phyloP scores from a whole-genome alignment of 1,284 basidiomycete genomes.

The Omphalotus olearius region DNA sequence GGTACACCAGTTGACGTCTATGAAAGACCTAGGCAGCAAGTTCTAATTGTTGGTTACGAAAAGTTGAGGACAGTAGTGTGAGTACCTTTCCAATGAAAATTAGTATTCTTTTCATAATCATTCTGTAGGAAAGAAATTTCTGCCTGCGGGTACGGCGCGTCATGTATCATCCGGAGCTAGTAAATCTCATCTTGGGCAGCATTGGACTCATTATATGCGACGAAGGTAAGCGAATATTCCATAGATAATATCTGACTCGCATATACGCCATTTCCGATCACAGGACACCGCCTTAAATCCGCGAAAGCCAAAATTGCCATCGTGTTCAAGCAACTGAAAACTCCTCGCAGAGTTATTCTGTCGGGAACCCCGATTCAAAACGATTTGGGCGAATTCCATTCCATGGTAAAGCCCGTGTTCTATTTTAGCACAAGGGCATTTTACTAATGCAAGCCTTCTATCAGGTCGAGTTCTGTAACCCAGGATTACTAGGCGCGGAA shows the following conservation, averaged over 20 bases:
- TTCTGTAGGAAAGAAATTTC: constrained; percentile 49
- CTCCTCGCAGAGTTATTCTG: constrained; percentile 78
- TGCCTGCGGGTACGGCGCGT: constrained; percentile 53
- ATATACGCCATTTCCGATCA: not conserved
- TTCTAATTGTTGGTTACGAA: constrained; percentile 96
- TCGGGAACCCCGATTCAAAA: constrained; percentile 99
- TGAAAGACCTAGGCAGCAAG: constrained; percentile 69
- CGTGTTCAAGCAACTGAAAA: constrained; percentile 81
- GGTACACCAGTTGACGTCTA: constrained; percentile 2
- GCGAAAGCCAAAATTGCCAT: constrained; percentile 88
- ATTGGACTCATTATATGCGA: constrained; percentile 96
- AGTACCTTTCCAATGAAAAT: constrained; percentile 33
- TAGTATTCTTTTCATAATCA: not conserved
- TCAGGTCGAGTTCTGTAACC: constrained; percentile 91
- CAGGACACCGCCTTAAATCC: constrained; percentile 92
- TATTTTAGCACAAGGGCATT: not conserved
- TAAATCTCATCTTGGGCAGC: constrained; percentile 48
- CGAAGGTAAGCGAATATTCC: constrained; percentile 58
- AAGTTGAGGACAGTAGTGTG: constrained; percentile 78
- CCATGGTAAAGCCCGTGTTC: constrained; percentile 87
- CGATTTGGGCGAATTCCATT: constrained; percentile 91
- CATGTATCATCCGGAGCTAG: not conserved
- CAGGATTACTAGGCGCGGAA: constrained; percentile 72
- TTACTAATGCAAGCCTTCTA: not conserved
- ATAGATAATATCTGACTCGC: not conserved